Evolutionary conservation across 441 rosid species (phyloP), one percentile per base, ranked within the genome.

Genomic region (Erysimum cheiri): DNA sequence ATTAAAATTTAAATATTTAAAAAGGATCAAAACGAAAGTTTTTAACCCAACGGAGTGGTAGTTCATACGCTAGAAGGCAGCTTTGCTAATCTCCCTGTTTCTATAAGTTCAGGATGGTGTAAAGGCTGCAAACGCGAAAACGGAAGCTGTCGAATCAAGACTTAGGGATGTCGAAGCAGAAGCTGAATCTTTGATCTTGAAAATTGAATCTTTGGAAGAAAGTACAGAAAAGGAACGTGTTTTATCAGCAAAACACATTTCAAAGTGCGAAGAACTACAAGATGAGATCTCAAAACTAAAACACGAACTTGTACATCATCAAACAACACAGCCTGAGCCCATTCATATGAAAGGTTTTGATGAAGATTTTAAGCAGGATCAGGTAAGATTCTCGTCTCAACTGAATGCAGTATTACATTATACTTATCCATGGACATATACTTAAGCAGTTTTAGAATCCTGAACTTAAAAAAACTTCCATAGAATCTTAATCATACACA

Each of bases 251-350:
- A 86, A 83, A 78, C 80, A 77, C 74, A 49, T 41, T 57, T 77
- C 67, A 40, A 85, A 67, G 72, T 79, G 85, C 58, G 41, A 67
- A 52, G 79, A 81, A 64, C 77, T 88, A 61, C 85, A 85, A 82
- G 85, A 76, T 11, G 92, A 88, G 71, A 81, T 87, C 71, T 73
- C 73, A n/a, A 82, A 78, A 69, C 64, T 83, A 81, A 82, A 83
- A 77, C 68, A 40, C 7, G 85, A 87, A 77, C 75, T 80, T 53
- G 75, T 81, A 41, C 74, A 73, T 41, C 79, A 28, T 70, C 67
- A 41, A 28, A 82, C 79, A 72, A 68, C 56, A 60, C 77, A 86
- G 82, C 61, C 29, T 71, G 78, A 82, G 82, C 61, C 64, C 60
- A 78, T 53, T 59, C 73, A 13, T 59, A 60, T 47, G 59, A 76